phyloP scores from a whole-genome alignment of 768 basidiomycete genomes.

The Glaciozyma martinii region DNA sequence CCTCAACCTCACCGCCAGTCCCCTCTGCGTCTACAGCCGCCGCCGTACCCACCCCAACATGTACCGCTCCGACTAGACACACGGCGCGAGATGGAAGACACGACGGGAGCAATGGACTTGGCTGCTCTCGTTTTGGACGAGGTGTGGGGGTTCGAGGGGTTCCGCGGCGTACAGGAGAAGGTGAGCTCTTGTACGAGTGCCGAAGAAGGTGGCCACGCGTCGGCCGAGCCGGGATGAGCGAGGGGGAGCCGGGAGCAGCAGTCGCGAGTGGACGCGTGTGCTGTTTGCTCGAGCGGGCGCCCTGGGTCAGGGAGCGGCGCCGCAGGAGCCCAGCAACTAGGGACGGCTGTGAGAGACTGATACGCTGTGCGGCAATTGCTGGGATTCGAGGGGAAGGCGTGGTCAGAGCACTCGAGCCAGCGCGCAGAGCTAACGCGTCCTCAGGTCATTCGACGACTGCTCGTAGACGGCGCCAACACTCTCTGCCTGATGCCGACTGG shows the following conservation, averaged over 20 bases:
- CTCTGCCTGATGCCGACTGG: conserved; percentile 74
- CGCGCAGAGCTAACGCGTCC: background rate
- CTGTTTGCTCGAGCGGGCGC: background rate
- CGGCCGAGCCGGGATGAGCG: background rate
- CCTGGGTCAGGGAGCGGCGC: background rate
- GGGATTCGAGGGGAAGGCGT: background rate
- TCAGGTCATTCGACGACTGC: conserved; percentile 42
- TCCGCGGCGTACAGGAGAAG: conserved; percentile 43
- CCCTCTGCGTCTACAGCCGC: too few species aligned
- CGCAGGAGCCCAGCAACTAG: too few species aligned
- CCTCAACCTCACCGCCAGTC: too few species aligned
- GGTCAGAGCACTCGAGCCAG: background rate
- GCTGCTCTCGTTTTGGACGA: conserved; percentile 39
- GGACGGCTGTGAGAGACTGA: too few species aligned
- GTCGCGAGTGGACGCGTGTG: background rate
- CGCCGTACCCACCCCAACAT: too few species aligned
- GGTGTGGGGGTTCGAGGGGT: conserved; percentile 41
- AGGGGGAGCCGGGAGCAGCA: background rate
- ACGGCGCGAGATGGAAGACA: background rate
- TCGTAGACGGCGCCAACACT: conserved; percentile 44
- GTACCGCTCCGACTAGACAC: too few species aligned
- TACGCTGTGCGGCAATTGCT: background rate
- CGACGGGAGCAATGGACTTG: conserved; percentile 38
- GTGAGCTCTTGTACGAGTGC: conserved; percentile 28
- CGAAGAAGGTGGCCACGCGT: background rate